These are phyloP conservation scores for Candida andamanensis DNA, from an alignment of 805 yeast genomes.

Conservation along the genomic window DNA sequence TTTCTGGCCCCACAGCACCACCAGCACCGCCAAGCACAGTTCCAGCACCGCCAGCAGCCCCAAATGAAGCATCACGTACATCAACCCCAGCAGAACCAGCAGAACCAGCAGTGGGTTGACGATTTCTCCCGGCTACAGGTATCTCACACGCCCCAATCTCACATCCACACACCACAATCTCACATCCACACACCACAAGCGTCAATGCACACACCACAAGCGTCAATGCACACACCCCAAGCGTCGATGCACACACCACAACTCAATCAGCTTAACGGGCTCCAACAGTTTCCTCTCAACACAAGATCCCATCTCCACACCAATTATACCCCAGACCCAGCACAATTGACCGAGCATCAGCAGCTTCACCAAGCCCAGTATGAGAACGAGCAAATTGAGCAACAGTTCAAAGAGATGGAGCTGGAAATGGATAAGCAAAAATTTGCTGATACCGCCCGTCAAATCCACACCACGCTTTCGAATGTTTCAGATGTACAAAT, in stretches of 20 bases:
- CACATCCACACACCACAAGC: conserved; percentile 11
- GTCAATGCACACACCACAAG: not conserved
- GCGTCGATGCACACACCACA: not conserved
- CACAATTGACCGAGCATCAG: conserved; percentile 20
- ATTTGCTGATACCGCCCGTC: conserved; percentile 37
- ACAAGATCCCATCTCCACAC: conserved; percentile 17
- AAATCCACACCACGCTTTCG: conserved; percentile 26
- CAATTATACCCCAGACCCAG: conserved; percentile 11
- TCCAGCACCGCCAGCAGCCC: conserved; percentile 2
- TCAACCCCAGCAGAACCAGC: conserved; percentile 1
- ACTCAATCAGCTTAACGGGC: conserved; percentile 1
- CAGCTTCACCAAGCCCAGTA: conserved; percentile 22
- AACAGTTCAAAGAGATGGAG: conserved; percentile 28
- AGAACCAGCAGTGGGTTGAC: conserved; percentile 22
- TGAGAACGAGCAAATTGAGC: conserved; percentile 25
- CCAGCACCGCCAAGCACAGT: conserved; percentile 4
- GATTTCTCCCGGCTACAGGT: conserved; percentile 23
- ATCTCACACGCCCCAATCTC: conserved; percentile 12
- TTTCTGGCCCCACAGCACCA: conserved; percentile 6
- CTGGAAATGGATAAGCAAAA: conserved; percentile 23
- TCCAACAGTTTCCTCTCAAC: conserved; percentile 10
- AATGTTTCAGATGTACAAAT: conserved; percentile 18
- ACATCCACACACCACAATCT: conserved; percentile 14
- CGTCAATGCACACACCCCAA: not conserved
- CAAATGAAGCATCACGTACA: not conserved